Percentiles rank a stretch among this genome's conserved stretches.
These are phyloP conservation scores for Eleusine coracana DNA, from an alignment of 176 grass and related monocot species.

Conservation along the genomic window DNA sequence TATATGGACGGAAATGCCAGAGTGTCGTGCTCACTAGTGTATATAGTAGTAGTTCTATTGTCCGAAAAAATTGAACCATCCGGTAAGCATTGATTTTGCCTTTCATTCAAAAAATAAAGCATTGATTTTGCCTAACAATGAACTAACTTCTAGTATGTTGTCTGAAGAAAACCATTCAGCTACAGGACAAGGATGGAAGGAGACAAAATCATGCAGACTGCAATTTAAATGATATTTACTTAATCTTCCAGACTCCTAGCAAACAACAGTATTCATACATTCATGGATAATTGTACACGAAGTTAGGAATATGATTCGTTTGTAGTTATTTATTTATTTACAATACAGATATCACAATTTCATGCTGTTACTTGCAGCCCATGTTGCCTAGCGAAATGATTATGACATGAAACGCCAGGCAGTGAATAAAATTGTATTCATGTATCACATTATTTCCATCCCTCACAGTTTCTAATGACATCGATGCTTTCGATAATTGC, in stretches of 20 bases:
- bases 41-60: neutral
- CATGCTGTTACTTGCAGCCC: neutral
- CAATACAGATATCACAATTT: neutral
- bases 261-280: constrained; percentile 3
- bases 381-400: neutral
- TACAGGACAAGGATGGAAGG: neutral
- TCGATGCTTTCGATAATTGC: neutral
- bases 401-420: neutral
- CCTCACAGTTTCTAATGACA: neutral
- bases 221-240: constrained; percentile 22
- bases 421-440: neutral
- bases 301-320: neutral
- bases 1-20: neutral
- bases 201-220: neutral
- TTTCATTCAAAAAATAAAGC: neutral
- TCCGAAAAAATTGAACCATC: neutral
- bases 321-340: neutral
- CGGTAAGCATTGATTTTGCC: neutral
- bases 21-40: neutral
- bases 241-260: constrained; percentile 7
- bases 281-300: neutral
- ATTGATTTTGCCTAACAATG: neutral
- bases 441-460: neutral
- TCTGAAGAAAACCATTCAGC: neutral
- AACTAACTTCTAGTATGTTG: neutral